These are phyloP conservation scores for Plantago elongata DNA, from an alignment of 257 asterid genomes.

Conservation along the genomic window DNA sequence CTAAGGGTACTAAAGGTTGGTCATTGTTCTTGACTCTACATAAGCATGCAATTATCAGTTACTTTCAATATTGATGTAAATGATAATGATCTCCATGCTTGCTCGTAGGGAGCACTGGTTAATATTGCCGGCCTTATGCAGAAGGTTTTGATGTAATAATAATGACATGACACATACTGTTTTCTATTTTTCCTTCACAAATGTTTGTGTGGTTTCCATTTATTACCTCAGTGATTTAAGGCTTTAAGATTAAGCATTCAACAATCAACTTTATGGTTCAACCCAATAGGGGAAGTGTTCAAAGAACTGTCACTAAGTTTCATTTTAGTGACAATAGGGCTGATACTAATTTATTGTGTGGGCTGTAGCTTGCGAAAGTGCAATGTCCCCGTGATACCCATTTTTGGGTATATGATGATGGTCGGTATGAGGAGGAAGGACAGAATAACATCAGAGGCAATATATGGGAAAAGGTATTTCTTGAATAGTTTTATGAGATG, in stretches of 20 bases:
- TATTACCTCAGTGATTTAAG: no score
- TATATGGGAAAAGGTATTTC: constrained; percentile 79
- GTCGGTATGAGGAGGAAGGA: constrained; percentile 94
- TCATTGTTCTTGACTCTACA: constrained; percentile 2
- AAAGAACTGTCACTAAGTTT: not conserved
- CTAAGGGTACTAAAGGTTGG: constrained; percentile 64
- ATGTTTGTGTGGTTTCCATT: no score
- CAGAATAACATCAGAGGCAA: constrained; percentile 90
- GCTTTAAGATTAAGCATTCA: no score
- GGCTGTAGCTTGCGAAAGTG: constrained; percentile 62
- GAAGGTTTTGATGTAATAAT: no score
- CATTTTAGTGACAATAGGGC: constrained; percentile 6
- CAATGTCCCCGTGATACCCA: constrained; percentile 96
- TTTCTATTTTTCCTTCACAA: no score
- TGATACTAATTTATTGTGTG: constrained; percentile 12
- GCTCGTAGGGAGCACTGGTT: no score
- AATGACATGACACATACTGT: no score
- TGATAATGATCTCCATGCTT: no score
- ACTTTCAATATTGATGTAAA: not conserved
- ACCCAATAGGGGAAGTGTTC: not conserved
- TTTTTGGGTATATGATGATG: constrained; percentile 94
- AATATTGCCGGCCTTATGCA: no score
- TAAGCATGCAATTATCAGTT: constrained; percentile 4
- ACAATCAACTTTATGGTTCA: not conserved
- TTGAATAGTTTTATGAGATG: not conserved